Percentiles rank a stretch among this genome's conserved stretches.
Evolutionary conservation across 768 basidiomycete species (phyloP).

Genomic region (Crepidotus variabilis): DNA sequence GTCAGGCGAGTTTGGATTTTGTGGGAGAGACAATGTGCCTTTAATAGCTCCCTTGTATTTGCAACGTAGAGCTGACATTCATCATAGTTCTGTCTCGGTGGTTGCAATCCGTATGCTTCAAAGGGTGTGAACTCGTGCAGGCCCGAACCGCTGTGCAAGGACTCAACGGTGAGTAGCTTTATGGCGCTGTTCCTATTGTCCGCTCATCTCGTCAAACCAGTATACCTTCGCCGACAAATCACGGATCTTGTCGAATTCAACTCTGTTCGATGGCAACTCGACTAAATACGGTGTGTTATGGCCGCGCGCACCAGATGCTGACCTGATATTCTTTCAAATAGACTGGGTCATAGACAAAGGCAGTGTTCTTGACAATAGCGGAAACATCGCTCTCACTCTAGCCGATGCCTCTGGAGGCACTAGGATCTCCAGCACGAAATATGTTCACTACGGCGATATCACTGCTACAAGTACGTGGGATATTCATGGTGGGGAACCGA

Average conservation of each 20-base stretch:
- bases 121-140: constrained; percentile 59
- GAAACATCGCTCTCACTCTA: constrained; percentile 65
- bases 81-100: constrained; percentile 75
- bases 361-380: constrained; percentile 60
- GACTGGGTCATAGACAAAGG: constrained; percentile 76
- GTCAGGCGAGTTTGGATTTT: constrained; percentile 52
- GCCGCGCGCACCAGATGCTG: neutral
- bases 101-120: constrained; percentile 81
- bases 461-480: constrained; percentile 50
- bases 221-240: constrained; percentile 62
- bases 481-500: neutral
- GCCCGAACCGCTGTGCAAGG: constrained; percentile 71
- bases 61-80: neutral
- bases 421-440: constrained; percentile 73
- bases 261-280: constrained; percentile 72
- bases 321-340: constrained; percentile 16
- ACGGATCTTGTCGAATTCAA: constrained; percentile 61
- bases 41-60: neutral
- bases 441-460: constrained; percentile 78
- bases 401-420: constrained; percentile 74
- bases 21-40: constrained; percentile 42
- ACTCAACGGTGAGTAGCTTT: constrained; percentile 43
- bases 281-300: constrained; percentile 53
- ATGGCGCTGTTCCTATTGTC: neutral
- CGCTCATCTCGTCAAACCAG: constrained; percentile 27